These are phyloP conservation scores for Botryobasidium botryosum DNA, from an alignment of 768 basidiomycete species.

Conservation along the genomic window DNA sequence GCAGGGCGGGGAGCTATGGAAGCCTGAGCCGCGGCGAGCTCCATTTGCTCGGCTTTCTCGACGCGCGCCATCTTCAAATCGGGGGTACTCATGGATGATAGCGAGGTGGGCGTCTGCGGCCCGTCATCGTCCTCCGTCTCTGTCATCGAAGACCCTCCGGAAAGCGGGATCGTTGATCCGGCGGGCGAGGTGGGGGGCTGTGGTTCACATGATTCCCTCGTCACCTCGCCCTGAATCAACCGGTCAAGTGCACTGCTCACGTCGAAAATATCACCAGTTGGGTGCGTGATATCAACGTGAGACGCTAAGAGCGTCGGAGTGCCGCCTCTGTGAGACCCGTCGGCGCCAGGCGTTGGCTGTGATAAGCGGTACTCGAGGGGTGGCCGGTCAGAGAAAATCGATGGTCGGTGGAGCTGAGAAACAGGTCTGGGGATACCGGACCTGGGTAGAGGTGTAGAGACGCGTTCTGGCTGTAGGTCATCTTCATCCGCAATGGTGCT, in stretches of 20 bases:
- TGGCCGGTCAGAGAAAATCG: too few species aligned
- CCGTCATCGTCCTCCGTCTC: slow-evolving; percentile 1
- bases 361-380: too few species aligned
- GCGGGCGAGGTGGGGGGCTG: neutral
- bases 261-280: slow-evolving; percentile 23
- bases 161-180: neutral
- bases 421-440: too few species aligned
- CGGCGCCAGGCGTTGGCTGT: too few species aligned
- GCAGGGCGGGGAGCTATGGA: neutral
- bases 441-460: too few species aligned
- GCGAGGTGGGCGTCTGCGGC: neutral
- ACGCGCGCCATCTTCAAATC: too few species aligned
- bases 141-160: neutral
- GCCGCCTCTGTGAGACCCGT: too few species aligned
- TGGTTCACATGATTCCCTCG: slow-evolving; percentile 5
- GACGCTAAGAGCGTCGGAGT: too few species aligned
- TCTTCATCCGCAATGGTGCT: too few species aligned
- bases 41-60: too few species aligned
- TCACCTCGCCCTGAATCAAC: slow-evolving; percentile 27
- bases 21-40: neutral
- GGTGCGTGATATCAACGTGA: slow-evolving; percentile 3
- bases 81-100: neutral
- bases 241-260: slow-evolving; percentile 59
- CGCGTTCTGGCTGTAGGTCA: too few species aligned
- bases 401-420: too few species aligned